Evolutionary conservation across 805 yeast species (phyloP), one percentile per base, ranked within the genome.

Genomic region (Zygosaccharomyces rouxii): DNA sequence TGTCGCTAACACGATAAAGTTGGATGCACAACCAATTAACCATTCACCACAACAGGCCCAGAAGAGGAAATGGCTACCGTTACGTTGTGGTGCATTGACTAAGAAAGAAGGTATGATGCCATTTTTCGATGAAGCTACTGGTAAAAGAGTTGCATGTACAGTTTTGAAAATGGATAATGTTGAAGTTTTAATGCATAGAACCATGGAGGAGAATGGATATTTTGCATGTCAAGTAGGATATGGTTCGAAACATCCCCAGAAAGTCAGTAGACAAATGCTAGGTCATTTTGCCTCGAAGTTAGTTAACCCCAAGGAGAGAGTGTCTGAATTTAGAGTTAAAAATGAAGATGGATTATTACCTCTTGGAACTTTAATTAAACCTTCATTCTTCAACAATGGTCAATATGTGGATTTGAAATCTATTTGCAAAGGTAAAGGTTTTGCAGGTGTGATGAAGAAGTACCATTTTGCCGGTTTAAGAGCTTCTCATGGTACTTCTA

Each of bases 401-500:
- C 94, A 89, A 67, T 78, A 72, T 51, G 90, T 94, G 23, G 99
- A 94, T 65, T 72, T 89, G 46, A 77, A 81, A 64, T 85, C 90
- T 13, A 75, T 77, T 16, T 75, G 90, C 45, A 92, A 89, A 67
- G 99, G 99, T 70, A 94, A 94, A 70, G 99, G 99, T 9, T 89
- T 89, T 67, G 88, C 90, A 19, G 99, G 99, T 80, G 98, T 92
- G 21, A 94, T 94, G 97, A 92, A 92, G 68, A 83, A 96, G 71
- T 86, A 85, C 75, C 86, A 88, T 10, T 94, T 92, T 71, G 73
- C 72, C 40, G 99, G 99, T 76, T 79, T 86, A 68, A 79, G 81
- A 38, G 97, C 97, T 5, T 77, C 97, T 1, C 99, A 94, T 69
- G 99, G 99, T 85, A 90, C 87, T 22, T 88, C 99, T 25, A 74